Percentiles rank a stretch among this genome's conserved stretches.
Conservation (phyloP, 495 filamentous ascomycete genomes). For the Penicillium lividum region DNA sequence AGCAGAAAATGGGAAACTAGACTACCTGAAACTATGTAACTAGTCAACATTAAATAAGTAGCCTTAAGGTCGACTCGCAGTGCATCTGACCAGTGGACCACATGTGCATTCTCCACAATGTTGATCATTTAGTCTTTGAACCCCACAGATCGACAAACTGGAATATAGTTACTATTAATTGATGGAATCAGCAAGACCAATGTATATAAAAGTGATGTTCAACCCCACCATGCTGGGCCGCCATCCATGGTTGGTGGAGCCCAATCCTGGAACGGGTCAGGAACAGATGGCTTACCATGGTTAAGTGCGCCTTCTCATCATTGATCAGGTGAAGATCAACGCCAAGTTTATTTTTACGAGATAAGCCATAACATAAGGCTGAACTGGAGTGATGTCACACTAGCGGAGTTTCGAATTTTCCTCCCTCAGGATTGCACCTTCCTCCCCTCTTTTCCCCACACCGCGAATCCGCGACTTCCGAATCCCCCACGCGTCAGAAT, state of each 20-base stretch:
- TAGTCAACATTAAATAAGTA: no score
- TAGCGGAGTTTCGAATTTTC: not conserved
- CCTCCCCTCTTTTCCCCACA: conserved; percentile 11
- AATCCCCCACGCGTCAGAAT: conserved; percentile 21
- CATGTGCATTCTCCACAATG: no score
- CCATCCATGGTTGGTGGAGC: conserved; percentile 10
- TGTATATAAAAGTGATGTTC: no score
- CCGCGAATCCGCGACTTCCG: conserved; percentile 5
- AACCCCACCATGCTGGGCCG: not conserved
- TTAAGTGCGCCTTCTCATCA: not conserved
- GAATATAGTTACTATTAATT: no score
- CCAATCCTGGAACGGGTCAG: not conserved
- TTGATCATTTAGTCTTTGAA: no score
- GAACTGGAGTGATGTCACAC: conserved; percentile 27
- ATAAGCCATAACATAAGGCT: conserved; percentile 8
- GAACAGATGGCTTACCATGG: not conserved
- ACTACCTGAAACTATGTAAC: no score
- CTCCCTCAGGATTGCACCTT: conserved; percentile 6
- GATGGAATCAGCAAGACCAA: no score
- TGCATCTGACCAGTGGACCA: no score
- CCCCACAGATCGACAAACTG: no score
- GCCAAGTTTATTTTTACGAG: conserved; percentile 12
- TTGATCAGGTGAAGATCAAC: not conserved
- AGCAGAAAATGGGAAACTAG: no score
- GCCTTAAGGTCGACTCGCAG: no score